Percentiles rank a stretch among this genome's conserved stretches.
Evolutionary conservation across 345 rosid species (phyloP).

Genomic region (Aegle marmelos): DNA sequence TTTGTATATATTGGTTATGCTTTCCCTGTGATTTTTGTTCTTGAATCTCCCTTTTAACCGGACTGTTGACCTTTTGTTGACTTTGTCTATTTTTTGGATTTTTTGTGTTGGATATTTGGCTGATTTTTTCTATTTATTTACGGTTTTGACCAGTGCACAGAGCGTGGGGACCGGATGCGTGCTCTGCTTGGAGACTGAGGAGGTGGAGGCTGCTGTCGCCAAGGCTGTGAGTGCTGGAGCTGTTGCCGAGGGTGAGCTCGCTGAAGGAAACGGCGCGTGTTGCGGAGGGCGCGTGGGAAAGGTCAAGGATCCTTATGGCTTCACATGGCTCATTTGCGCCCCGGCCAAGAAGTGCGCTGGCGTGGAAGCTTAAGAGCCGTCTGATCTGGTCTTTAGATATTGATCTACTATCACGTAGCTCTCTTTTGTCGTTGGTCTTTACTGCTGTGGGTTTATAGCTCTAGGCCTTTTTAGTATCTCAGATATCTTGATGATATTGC

Average conservation of each 20-base stretch:
- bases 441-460: not conserved
- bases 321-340: conserved; percentile 60
- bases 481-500: not conserved
- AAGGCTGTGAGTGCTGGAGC: conserved; percentile 77
- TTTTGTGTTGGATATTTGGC: not conserved
- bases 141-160: conserved; percentile 32
- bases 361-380: conserved; percentile 47
- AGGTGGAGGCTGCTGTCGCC: conserved; percentile 58
- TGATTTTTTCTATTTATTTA: not conserved
- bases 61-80: not conserved
- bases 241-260: conserved; percentile 43
- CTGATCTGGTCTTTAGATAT: conserved; percentile 20
- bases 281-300: conserved; percentile 54
- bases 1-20: not conserved
- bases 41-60: not conserved
- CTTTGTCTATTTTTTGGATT: not conserved
- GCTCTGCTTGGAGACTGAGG: conserved; percentile 60
- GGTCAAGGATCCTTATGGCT: conserved; percentile 82
- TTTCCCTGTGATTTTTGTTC: not conserved
- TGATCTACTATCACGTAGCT: not conserved
- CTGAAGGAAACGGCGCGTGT: conserved; percentile 45
- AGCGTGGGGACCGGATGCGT: conserved; percentile 18
- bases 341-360: conserved; percentile 34
- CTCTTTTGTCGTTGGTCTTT: not conserved
- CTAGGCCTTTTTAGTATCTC: not conserved